A percentile compares a stretch with the other conserved stretches of the same genome.
Evolutionary conservation across 208 protist genomes (phyloP).

Genomic region (Phytomonas sp.): DNA sequence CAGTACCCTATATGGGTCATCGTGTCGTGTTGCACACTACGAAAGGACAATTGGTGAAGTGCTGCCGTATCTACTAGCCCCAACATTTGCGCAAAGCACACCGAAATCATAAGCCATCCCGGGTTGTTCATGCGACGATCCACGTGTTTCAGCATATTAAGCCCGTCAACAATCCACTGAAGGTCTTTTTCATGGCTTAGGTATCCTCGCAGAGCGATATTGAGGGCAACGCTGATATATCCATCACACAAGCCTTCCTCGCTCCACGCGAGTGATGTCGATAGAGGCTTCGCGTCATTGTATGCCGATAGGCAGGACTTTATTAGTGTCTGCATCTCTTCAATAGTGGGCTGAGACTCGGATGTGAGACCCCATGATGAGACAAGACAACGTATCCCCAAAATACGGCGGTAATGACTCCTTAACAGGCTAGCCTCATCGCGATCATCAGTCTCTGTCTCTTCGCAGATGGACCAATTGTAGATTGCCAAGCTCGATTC

Average conservation of each 20-base stretch:
- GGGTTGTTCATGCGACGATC: constrained; percentile 74
- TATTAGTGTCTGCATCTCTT: constrained; percentile 34
- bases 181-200: constrained; percentile 24
- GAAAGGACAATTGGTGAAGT: constrained; percentile 68
- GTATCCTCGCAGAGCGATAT: constrained; percentile 58
- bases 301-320: constrained; percentile 33
- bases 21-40: constrained; percentile 82
- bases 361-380: constrained; percentile 39
- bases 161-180: constrained; percentile 32
- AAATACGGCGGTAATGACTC: constrained; percentile 46
- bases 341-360: constrained; percentile 21
- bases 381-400: constrained; percentile 68
- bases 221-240: constrained; percentile 69
- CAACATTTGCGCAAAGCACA: constrained; percentile 58
- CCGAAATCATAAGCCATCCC: constrained; percentile 62
- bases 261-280: constrained; percentile 55
- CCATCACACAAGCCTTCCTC: constrained; percentile 79
- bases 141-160: constrained; percentile 40
- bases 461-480: constrained; percentile 32
- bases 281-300: constrained; percentile 37
- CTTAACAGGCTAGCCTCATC: constrained; percentile 14
- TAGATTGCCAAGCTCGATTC: constrained; percentile 39
- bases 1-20: constrained; percentile 85
- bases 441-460: neutral
- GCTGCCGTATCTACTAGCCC: constrained; percentile 54